These are phyloP conservation scores for Gardenia jasminoides DNA, from an alignment of 257 asterid genomes.

Conservation along the genomic window DNA sequence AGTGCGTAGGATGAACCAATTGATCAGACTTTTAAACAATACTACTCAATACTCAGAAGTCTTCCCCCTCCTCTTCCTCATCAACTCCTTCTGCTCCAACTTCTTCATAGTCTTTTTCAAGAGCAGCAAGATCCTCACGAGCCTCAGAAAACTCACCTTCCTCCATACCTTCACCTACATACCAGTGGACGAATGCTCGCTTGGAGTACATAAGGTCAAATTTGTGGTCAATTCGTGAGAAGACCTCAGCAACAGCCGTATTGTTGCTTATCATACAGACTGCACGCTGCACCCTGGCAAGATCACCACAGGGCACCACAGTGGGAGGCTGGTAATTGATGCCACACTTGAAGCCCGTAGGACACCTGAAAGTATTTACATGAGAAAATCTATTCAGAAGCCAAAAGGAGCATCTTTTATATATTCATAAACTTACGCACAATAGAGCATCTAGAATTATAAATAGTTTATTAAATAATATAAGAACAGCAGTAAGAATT, in stretches of 20 bases:
- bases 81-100: slow-evolving; percentile 20
- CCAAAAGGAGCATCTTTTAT: neutral
- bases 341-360: slow-evolving; percentile 27
- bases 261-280: slow-evolving; percentile 25
- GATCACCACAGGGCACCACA: slow-evolving; percentile 22
- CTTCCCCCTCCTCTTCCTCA: slow-evolving; percentile 20
- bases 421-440: neutral
- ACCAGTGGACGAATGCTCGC: slow-evolving; percentile 23
- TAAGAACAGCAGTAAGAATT: neutral
- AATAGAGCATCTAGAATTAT: neutral
- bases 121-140: slow-evolving; percentile 20
- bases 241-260: slow-evolving; percentile 20
- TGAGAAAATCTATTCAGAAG: neutral
- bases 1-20: neutral
- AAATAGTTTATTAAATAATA: neutral
- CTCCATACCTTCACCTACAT: slow-evolving; percentile 23
- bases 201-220: slow-evolving; percentile 25
- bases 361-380: slow-evolving; percentile 13
- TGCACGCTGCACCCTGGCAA: slow-evolving; percentile 24
- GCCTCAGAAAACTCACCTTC: slow-evolving; percentile 26
- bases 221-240: slow-evolving; percentile 19
- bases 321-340: slow-evolving; percentile 26
- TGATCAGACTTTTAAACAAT: neutral
- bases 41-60: slow-evolving; percentile 4
- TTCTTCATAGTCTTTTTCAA: slow-evolving; percentile 25